Conservation (phyloP, 1,139 yeast species). For the Candida sp. region DNA sequence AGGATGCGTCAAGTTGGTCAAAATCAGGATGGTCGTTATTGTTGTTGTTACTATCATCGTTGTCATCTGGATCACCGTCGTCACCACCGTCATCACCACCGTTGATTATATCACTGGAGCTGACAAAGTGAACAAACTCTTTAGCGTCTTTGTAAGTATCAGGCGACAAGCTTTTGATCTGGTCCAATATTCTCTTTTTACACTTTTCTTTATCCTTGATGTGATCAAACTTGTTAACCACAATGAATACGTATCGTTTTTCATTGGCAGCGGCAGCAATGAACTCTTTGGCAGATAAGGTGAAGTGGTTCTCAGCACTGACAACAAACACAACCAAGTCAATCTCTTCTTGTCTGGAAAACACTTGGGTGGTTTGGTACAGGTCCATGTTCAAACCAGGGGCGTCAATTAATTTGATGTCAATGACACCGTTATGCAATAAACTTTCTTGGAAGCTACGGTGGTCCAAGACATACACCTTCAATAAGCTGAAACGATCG, state of each 20-base stretch:
- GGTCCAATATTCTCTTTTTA: conserved; percentile 75
- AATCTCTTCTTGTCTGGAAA: conserved; percentile 96
- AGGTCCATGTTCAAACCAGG: conserved; percentile 97
- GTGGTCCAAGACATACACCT: conserved; percentile 81
- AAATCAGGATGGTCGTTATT: conserved; percentile 60
- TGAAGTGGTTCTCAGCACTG: conserved; percentile 94
- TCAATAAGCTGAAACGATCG: conserved; percentile 73
- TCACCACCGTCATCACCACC: conserved; percentile 32
- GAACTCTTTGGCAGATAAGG: conserved; percentile 93
- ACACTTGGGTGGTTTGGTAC: conserved; percentile 93
- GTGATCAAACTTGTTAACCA: conserved; percentile 89
- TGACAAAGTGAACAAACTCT: conserved; percentile 95
- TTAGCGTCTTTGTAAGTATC: conserved; percentile 86
- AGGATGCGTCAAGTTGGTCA: conserved; percentile 81
- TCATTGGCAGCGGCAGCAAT: conserved; percentile 92
- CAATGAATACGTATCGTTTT: conserved; percentile 90
- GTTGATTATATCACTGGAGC: conserved; percentile 55
- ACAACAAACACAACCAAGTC: conserved; percentile 97
- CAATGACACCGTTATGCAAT: conserved; percentile 89
- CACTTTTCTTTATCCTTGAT: conserved; percentile 84
- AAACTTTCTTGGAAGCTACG: conserved; percentile 74
- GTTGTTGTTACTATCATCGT: conserved; percentile 19
- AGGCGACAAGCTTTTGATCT: conserved; percentile 87
- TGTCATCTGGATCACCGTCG: conserved; percentile 31
- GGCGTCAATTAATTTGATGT: conserved; percentile 92